A percentile compares a stretch with the other conserved stretches of the same genome.
Evolutionary conservation across 345 rosid species (phyloP).

Genomic region (Sisymbrium irio): DNA sequence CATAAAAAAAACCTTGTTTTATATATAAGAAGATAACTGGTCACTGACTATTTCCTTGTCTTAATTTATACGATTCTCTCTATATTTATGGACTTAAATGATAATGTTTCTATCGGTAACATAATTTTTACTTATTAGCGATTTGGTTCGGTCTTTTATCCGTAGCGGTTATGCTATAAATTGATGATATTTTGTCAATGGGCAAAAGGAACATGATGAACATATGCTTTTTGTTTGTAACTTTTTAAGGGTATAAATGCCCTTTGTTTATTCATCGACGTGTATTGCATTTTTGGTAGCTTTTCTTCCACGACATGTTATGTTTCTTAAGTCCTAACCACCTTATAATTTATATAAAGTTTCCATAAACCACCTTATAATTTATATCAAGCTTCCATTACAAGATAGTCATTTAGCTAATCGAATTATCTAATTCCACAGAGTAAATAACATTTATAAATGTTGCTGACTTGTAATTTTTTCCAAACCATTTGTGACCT

Average conservation of each 20-base stretch:
- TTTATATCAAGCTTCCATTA: background rate
- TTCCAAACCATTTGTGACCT: background rate
- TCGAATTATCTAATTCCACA: background rate
- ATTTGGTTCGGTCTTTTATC: background rate
- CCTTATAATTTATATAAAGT: slow-evolving; percentile 2
- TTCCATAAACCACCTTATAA: slow-evolving; percentile 13
- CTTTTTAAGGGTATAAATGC: background rate
- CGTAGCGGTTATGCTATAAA: background rate
- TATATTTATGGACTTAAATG: background rate
- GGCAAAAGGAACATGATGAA: slow-evolving; percentile 1
- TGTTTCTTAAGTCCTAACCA: background rate
- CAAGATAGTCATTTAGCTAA: background rate
- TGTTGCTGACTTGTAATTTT: background rate
- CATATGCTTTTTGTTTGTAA: slow-evolving; percentile 8
- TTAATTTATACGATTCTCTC: background rate
- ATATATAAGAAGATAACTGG: too few species aligned
- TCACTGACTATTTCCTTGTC: background rate
- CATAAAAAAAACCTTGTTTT: too few species aligned
- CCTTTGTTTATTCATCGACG: background rate
- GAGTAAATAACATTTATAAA: background rate
- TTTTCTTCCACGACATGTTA: slow-evolving; percentile 13
- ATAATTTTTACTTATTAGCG: background rate
- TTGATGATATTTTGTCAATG: background rate
- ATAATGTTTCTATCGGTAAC: background rate
- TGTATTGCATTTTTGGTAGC: slow-evolving; percentile 15